Base-by-base conservation (phyloP, 2,329 filamentous ascomycete species). In the Trichoderma semiorbis region DNA sequence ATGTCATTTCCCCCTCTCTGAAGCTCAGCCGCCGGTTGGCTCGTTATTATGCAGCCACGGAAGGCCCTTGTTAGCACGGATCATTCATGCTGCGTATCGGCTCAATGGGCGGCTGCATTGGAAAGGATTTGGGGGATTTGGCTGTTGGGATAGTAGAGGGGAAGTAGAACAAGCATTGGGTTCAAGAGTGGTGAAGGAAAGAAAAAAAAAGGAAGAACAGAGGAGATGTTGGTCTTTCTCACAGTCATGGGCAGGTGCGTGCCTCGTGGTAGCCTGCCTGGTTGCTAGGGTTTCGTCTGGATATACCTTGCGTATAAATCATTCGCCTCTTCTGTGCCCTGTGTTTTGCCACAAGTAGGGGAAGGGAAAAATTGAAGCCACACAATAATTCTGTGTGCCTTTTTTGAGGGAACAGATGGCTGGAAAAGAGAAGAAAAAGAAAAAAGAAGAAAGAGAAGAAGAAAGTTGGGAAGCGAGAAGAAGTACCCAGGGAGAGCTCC, bases 21-120 rank as follows among this genome's bases (percentile, higher is more conserved):
- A 60, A 68, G 6, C 65, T 68, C 57, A 55, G 34, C 65, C 55
- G 24, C 21, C 55, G 55, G 65, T 60, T 68, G 55, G 65, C 16
- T 67, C 50, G 24, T 43, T 39, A 21, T 21, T 57, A 67, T 67
- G 64, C 64, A 67, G 64, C 64, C 64, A 24, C 55, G 50, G 11
- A 43, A 60, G 30, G 65, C 55, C 65, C 65, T 60, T 30, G 55
- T 43, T 68, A 68, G 55, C 53, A 68, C 53, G 55, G 50, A 11
- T n/a, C 14, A 60, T 47, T 60, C 30, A 60, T 47, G 57, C 30
- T 68, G 18, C 24, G 12, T 47, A 47, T 60, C 32, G 65, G 53
- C 34, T 32, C 34, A 30, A 60, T 21, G 4, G 24, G 28, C 53
- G 8, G 7, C 30, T 26, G 47, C 14, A 36, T 10, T 0, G 8